These are phyloP conservation scores for Chaetomiaceae sp. DNA, from an alignment of 2,329 filamentous ascomycete species.

Conservation along the genomic window DNA sequence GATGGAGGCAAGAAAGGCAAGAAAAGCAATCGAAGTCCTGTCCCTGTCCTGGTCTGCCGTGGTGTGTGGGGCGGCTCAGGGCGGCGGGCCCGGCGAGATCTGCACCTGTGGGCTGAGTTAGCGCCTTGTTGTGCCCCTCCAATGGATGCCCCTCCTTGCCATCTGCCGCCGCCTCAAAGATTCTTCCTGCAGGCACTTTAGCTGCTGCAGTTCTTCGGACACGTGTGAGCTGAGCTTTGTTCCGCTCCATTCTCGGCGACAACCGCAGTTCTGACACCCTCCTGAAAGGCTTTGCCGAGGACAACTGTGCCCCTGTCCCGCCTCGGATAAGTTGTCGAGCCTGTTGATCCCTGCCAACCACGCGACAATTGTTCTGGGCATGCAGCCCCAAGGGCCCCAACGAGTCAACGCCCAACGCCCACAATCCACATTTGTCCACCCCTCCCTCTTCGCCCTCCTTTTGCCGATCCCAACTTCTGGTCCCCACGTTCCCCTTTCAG, in stretches of 20 bases:
- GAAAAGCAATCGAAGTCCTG: too few relatives aligned
- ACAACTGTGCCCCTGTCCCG: slow-evolving; percentile 6
- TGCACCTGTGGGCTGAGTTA: too few relatives aligned
- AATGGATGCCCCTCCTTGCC: not conserved
- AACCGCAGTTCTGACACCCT: not conserved
- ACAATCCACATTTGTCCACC: too few relatives aligned
- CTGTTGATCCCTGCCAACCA: slow-evolving; percentile 25
- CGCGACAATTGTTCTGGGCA: slow-evolving; percentile 18
- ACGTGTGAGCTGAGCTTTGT: not conserved
- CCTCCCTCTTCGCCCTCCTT: slow-evolving; percentile 21
- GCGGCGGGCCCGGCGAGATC: too few relatives aligned
- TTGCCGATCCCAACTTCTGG: slow-evolving; percentile 26
- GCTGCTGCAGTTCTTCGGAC: too few relatives aligned
- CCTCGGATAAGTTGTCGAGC: slow-evolving; percentile 6
- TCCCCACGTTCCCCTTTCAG: not conserved
- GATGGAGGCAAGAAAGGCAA: too few relatives aligned
- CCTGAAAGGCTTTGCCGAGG: not conserved
- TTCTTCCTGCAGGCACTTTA: not conserved
- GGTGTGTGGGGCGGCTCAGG: too few relatives aligned
- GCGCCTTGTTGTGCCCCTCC: too few relatives aligned
- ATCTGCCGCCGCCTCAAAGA: not conserved
- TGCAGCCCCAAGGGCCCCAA: slow-evolving; percentile 9
- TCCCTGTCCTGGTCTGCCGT: too few relatives aligned
- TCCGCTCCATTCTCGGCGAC: not conserved
- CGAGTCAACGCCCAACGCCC: not conserved